phyloP scores from a whole-genome alignment of 1,284 basidiomycete species.

The Baeospora myosura region DNA sequence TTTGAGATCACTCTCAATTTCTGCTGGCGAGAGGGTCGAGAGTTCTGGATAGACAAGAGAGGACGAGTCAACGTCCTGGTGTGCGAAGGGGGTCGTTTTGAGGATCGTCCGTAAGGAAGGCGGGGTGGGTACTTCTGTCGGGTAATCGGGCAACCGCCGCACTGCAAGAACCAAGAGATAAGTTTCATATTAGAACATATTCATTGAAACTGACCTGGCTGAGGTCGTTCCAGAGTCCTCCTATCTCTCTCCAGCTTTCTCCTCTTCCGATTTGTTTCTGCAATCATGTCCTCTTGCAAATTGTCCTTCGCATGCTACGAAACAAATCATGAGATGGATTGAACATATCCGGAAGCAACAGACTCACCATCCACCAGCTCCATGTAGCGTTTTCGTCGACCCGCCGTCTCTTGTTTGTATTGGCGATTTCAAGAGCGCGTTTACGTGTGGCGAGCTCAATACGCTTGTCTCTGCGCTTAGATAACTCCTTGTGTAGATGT shows the following conservation, averaged over 20 bases:
- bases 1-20: slow-evolving; percentile 50
- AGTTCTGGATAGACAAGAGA: slow-evolving; percentile 48
- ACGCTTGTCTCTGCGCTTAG: slow-evolving; percentile 65
- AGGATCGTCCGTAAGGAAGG: slow-evolving; percentile 45
- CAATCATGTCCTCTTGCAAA: slow-evolving; percentile 76
- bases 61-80: slow-evolving; percentile 6
- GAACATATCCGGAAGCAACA: slow-evolving; percentile 7
- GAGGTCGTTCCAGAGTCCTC: slow-evolving; percentile 65
- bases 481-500: slow-evolving; percentile 69
- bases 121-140: slow-evolving; percentile 32
- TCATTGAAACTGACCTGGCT: slow-evolving; percentile 42
- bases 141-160: slow-evolving; percentile 40
- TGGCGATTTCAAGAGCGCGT: slow-evolving; percentile 55
- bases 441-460: slow-evolving; percentile 66
- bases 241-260: slow-evolving; percentile 77
- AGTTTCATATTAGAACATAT: slow-evolving; percentile 12
- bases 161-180: slow-evolving; percentile 23
- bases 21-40: slow-evolving; percentile 38
- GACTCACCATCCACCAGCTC: slow-evolving; percentile 70
- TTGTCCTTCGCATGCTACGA: slow-evolving; percentile 57
- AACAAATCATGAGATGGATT: slow-evolving; percentile 5
- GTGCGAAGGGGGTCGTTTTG: slow-evolving; percentile 27
- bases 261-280: slow-evolving; percentile 76
- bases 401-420: slow-evolving; percentile 47
- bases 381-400: slow-evolving; percentile 61